phyloP scores from a whole-genome alignment of 78 protist species.

The Monosiga brevicollis region DNA sequence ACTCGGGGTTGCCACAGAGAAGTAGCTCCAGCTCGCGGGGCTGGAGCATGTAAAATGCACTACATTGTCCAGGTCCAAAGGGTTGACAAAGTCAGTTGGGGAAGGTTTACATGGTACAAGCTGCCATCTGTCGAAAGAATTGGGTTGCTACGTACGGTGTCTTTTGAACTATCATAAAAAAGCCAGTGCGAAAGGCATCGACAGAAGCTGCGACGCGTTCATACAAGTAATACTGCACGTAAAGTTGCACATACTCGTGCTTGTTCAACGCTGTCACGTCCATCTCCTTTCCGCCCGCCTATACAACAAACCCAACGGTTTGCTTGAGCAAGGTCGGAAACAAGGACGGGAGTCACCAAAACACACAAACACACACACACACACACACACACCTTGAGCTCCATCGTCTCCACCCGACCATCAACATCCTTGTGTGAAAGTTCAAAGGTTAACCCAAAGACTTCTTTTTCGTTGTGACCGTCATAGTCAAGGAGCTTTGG shows the following conservation, averaged over 20 bases:
- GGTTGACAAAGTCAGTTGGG: background rate
- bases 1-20: slow-evolving; percentile 57
- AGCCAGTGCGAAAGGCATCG: slow-evolving; percentile 55
- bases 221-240: slow-evolving; percentile 46
- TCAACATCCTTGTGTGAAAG: background rate
- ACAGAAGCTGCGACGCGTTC: slow-evolving; percentile 47
- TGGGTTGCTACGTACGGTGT: background rate
- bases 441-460: background rate
- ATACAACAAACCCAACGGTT: background rate
- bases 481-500: background rate
- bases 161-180: slow-evolving; percentile 22
- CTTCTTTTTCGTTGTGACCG: background rate
- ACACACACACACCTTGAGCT: background rate
- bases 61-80: background rate
- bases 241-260: slow-evolving; percentile 62
- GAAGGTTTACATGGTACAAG: background rate
- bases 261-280: slow-evolving; percentile 77
- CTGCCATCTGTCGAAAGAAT: background rate
- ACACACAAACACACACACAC: background rate
- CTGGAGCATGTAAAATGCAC: slow-evolving; percentile 52
- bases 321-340: too few relatives aligned
- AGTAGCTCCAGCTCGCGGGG: slow-evolving; percentile 76
- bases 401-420: background rate
- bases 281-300: slow-evolving; percentile 58
- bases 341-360: background rate